These are phyloP conservation scores for Capsella bursapastoris DNA, from an alignment of 345 rosid species.

Conservation along the genomic window DNA sequence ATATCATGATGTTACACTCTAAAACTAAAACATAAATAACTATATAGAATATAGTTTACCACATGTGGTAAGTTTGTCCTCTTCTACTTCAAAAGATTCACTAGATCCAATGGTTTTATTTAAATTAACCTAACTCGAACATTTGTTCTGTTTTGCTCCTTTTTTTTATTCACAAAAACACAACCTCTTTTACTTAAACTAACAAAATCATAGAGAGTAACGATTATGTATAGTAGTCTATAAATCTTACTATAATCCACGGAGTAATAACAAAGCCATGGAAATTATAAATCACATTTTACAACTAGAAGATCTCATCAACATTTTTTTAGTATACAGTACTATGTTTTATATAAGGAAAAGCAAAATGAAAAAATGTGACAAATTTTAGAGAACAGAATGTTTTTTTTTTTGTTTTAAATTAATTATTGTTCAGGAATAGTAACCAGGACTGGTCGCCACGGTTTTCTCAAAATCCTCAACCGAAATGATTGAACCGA, in stretches of 20 bases:
- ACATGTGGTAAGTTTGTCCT: constrained; percentile 40
- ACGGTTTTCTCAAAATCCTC: constrained; percentile 39
- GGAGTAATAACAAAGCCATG: background rate
- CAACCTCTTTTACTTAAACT: background rate
- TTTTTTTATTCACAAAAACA: background rate
- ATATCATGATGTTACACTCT: constrained; percentile 4
- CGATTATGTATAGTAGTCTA: too few species aligned
- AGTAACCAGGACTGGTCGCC: constrained; percentile 45
- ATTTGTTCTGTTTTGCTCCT: constrained; percentile 33
- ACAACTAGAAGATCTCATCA: background rate
- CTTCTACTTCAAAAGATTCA: constrained; percentile 34
- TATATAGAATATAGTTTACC: background rate
- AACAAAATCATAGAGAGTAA: background rate
- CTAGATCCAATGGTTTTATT: constrained; percentile 18
- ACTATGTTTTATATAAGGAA: background rate
- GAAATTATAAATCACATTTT: constrained; percentile 1
- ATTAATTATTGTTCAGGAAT: constrained; percentile 41
- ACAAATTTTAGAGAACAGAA: background rate
- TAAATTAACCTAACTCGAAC: constrained; percentile 31
- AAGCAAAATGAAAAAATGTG: background rate
- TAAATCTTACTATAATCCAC: background rate
- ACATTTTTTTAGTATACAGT: background rate
- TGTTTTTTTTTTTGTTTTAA: background rate
- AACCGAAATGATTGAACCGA: constrained; percentile 43
- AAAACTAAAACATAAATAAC: background rate